Base-by-base conservation (phyloP, 208 protist genomes). In the Acanthamoeba lugdunensis region DNA sequence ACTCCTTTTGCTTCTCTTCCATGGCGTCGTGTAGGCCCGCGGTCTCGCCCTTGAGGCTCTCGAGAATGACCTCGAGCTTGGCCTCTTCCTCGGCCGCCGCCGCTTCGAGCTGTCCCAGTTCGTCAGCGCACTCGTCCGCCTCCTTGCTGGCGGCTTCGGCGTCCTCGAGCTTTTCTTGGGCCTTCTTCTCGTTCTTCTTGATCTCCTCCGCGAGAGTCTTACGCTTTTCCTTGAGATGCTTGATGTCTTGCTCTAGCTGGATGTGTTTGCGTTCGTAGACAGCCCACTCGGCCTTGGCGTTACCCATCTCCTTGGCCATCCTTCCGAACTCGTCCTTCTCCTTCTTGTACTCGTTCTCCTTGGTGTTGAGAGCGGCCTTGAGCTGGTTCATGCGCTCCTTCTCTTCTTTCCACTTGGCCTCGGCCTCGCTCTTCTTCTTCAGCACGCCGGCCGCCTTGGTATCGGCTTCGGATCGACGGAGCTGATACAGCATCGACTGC, bases 401-500 rank as follows among this genome's bases (percentile, higher is more conserved):
- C 23, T 94, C 95, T 7, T 97, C 96, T 84, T 98, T 96, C 41
- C 96, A 75, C n/a, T 79, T 71, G 61, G 63, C n/a, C 13, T 93
- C 93, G 48, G 33, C 93, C 18, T 96, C 94, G 50, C 97, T 96
- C 88, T 97, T 97, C 63, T 96, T 95, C 67, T 96, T 79, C 41
- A 41, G 0, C 63, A 25, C 58, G 18, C n/a, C 37, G 33, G 88
- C 45, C 14, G 65, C 58, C 67, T 92, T 92, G 61, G 88, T 4
- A 21, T 92, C 63, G 52, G 45, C 58, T 21, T 92, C 88, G 25
- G 63, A 77, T 79, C 88, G 56, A 23, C 33, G 28, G 30, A 98
- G 94, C 94, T 99, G 98, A 81, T 97, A 98, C 90, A 98, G 96
- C 28, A 98, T 96, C 61, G 98, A 98, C 28, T 98, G 96, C 33